Evolutionary conservation across 495 filamentous ascomycete genomes (phyloP), one percentile per base, ranked within the genome.

Genomic region (Chlorociboria aeruginascens): DNA sequence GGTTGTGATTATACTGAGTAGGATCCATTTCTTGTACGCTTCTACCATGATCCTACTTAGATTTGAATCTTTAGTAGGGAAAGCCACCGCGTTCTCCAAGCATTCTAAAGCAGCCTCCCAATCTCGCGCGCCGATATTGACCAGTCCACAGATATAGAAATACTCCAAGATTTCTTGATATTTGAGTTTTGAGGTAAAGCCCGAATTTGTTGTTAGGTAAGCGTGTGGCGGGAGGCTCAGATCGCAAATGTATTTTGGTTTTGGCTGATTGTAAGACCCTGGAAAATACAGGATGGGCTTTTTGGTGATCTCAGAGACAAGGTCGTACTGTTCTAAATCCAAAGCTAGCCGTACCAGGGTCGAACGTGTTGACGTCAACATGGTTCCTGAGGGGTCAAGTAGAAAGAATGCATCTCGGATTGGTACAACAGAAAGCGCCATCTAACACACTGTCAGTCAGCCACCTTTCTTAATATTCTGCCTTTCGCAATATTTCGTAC

Each of bases 11-110:
- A 95, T 65, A 32, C 78, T 75, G 4, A 89, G 74, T n/a, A 98
- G 66, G 8, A 92, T 63, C 83, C 86, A 95, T 66, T 93, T 96
- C 62, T 90, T 94, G 69, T 94, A 93, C 11, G 86, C 86, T 56
- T 95, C 88, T 2, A 85, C 71, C 81, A 89, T 87, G 29, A 92
- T 72, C 63, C 78, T 82, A 64, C 81, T 90, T 14, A 75, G 69
- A 10, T 70, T 63, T 17, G 64, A 70, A 11, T 74, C 69, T 32
- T 63, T 65, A 1, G 74, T 66, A 8, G 89, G 89, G 34, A 72
- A 74, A 12, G 79, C 72, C 30, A 90, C 69, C 35, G 81, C 77
- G 47, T 76, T 69, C 51, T 81, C 81, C 28, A 96, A 69, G 43
- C 82, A 85, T 38, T 80, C 72, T 28, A 74, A 67, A 0, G 90